phyloP scores from a whole-genome alignment of 1,284 basidiomycete genomes.

The Boletus calvinii region DNA sequence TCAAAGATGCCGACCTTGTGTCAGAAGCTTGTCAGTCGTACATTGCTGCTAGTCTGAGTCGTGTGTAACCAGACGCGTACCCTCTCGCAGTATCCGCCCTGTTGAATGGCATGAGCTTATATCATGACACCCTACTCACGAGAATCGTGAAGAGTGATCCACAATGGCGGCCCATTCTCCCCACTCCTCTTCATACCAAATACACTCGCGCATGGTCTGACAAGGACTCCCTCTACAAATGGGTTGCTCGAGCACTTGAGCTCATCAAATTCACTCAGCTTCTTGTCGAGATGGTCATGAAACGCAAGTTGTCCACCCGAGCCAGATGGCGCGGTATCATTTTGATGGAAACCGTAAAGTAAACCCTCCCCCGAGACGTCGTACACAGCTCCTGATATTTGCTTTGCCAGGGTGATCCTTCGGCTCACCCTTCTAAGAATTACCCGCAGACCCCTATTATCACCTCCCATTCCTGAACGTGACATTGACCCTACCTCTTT shows the following conservation, averaged over 20 bases:
- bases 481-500: constrained; percentile 77
- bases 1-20: constrained; percentile 94
- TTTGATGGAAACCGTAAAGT: constrained; percentile 81
- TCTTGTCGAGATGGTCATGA: constrained; percentile 83
- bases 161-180: constrained; percentile 68
- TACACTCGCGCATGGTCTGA: constrained; percentile 85
- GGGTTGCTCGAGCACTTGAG: constrained; percentile 71
- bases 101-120: constrained; percentile 78
- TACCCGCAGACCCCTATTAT: constrained; percentile 72
- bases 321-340: constrained; percentile 72
- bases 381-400: constrained; percentile 8
- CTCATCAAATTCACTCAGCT: constrained; percentile 78
- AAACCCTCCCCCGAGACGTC: constrained; percentile 29
- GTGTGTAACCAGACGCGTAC: constrained; percentile 16
- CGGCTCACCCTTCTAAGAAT: constrained; percentile 69
- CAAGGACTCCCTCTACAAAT: constrained; percentile 66
- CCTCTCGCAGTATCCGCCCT: constrained; percentile 59
- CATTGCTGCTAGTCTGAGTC: constrained; percentile 12
- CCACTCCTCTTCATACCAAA: constrained; percentile 65
- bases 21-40: constrained; percentile 82
- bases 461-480: constrained; percentile 78
- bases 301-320: constrained; percentile 61
- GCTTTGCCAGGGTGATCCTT: constrained; percentile 58
- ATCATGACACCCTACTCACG: constrained; percentile 82
- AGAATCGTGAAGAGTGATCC: constrained; percentile 61